phyloP scores from a whole-genome alignment of 2,329 filamentous ascomycete species.

The Colletotrichum sp. region DNA sequence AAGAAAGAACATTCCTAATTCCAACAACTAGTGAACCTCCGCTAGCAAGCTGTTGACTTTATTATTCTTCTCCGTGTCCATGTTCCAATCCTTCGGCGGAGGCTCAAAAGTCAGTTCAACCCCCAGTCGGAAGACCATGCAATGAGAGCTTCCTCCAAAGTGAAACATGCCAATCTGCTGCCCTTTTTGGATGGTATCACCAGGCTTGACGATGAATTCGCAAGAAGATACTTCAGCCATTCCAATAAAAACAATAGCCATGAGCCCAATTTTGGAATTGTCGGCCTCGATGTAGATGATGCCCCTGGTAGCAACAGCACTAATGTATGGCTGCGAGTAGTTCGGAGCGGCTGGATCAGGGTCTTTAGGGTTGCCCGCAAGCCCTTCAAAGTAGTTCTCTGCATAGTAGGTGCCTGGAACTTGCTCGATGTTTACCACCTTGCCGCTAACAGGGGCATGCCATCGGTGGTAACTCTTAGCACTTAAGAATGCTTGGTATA shows the following conservation, averaged over 20 bases:
- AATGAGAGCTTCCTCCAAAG: not conserved
- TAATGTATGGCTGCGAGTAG: not conserved
- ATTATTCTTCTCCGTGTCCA: not conserved
- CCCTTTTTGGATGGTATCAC: not conserved
- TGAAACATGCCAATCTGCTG: not conserved
- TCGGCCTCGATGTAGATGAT: not conserved
- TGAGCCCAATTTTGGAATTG: not conserved
- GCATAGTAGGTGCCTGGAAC: too few species aligned
- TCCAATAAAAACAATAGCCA: not conserved
- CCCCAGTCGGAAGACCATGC: not conserved
- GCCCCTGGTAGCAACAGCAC: not conserved
- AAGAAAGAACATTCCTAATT: rapidly evolving
- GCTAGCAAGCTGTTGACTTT: not conserved
- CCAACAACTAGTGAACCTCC: not conserved
- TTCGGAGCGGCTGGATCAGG: not conserved
- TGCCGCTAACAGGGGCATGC: too few species aligned
- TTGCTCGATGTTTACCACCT: too few species aligned
- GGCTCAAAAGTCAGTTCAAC: not conserved
- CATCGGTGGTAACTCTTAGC: too few species aligned
- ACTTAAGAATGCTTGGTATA: too few species aligned
- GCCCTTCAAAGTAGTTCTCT: too few species aligned
- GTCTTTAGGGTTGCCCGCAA: not conserved
- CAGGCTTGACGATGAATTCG: not conserved
- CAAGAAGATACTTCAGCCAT: not conserved
- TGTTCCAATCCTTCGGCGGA: not conserved